Conservation (phyloP, 2,329 filamentous ascomycete species). For the Aspergillus intermedius region DNA sequence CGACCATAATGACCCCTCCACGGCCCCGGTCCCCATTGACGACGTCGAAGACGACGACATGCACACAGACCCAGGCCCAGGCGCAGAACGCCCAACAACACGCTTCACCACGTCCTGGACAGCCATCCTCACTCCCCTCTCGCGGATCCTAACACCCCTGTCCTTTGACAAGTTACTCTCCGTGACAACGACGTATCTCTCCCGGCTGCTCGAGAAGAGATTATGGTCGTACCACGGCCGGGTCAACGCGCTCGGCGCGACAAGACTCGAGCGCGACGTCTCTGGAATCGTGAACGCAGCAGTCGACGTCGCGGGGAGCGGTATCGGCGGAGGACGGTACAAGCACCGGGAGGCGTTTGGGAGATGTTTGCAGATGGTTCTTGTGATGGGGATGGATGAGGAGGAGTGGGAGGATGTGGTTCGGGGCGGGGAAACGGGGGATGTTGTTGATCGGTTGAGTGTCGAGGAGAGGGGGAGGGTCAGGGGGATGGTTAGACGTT, state of each 20-base stretch:
- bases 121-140: slow-evolving; percentile 73
- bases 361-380: slow-evolving; percentile 69
- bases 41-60: slow-evolving; percentile 36
- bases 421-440: slow-evolving; percentile 39
- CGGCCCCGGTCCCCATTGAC: slow-evolving; percentile 37
- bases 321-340: slow-evolving; percentile 52
- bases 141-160: slow-evolving; percentile 70
- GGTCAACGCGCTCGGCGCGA: slow-evolving; percentile 73
- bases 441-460: slow-evolving; percentile 58
- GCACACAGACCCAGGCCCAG: slow-evolving; percentile 19
- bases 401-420: slow-evolving; percentile 85
- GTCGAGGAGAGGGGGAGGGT: slow-evolving; percentile 68
- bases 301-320: slow-evolving; percentile 31
- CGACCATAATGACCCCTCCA: slow-evolving; percentile 46
- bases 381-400: slow-evolving; percentile 90
- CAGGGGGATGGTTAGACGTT: slow-evolving; percentile 56
- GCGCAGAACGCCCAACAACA: slow-evolving; percentile 50
- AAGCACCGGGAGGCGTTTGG: slow-evolving; percentile 69
- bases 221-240: slow-evolving; percentile 74
- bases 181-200: slow-evolving; percentile 66
- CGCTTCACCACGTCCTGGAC: slow-evolving; percentile 85
- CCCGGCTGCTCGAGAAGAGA: slow-evolving; percentile 76
- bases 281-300: slow-evolving; percentile 59
- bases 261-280: slow-evolving; percentile 78
- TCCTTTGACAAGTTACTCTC: slow-evolving; percentile 73